These are phyloP conservation scores for Glomus cerebriforme DNA, from an alignment of 192 early-diverging fungal species.

Conservation along the genomic window DNA sequence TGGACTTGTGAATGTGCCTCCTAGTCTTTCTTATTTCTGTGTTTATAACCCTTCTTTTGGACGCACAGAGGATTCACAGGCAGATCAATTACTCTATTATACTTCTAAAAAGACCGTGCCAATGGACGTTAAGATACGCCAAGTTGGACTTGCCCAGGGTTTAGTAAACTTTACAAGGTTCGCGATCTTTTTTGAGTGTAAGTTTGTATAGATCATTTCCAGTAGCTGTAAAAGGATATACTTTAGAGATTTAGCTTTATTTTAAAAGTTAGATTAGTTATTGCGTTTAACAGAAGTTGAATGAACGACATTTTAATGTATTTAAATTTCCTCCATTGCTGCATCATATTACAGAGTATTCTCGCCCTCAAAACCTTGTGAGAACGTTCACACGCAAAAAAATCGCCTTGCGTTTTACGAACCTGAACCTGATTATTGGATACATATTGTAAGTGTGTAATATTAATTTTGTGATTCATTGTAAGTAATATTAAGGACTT, in stretches of 20 bases:
- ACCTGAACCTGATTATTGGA: constrained; percentile 62
- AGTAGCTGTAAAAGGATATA: not conserved
- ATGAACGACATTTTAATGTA: not conserved
- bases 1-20: constrained; percentile 27
- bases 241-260: not conserved
- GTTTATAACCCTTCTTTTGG: constrained; percentile 74
- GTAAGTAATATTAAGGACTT: not conserved
- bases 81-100: constrained; percentile 78
- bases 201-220: not conserved
- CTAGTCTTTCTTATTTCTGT: constrained; percentile 68
- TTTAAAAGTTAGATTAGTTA: not conserved
- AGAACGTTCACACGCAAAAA: constrained; percentile 66
- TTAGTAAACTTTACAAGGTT: constrained; percentile 70
- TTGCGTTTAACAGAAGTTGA: not conserved
- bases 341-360: constrained; percentile 44
- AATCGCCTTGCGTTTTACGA: constrained; percentile 58
- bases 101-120: constrained; percentile 67
- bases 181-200: not conserved
- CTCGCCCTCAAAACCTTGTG: constrained; percentile 49
- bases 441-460: constrained; percentile 53
- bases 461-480: not conserved
- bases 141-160: constrained; percentile 74
- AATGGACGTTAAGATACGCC: constrained; percentile 72
- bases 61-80: constrained; percentile 64
- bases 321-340: constrained; percentile 2